phyloP scores from a whole-genome alignment of 1,139 yeast genomes.

The Insectozyma bohioensis region DNA sequence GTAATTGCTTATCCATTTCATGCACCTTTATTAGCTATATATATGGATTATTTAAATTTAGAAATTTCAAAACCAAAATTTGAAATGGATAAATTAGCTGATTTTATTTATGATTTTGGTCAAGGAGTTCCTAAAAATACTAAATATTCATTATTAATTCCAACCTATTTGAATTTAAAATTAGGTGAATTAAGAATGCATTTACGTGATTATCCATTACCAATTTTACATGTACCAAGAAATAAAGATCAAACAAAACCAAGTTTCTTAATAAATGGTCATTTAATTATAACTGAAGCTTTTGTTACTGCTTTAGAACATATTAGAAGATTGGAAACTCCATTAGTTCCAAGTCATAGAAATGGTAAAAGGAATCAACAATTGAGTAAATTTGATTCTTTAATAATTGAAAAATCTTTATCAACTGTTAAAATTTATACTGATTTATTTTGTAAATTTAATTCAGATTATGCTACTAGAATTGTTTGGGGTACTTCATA shows the following conservation, averaged over 20 bases:
- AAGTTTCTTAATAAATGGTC: constrained; percentile 41
- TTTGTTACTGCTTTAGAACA: constrained; percentile 41
- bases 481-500: constrained; percentile 86
- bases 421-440: constrained; percentile 75
- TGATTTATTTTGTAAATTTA: constrained; percentile 55
- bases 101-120: constrained; percentile 69
- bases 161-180: constrained; percentile 51
- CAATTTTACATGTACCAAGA: constrained; percentile 44
- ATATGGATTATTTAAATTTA: constrained; percentile 58
- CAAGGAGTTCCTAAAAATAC: constrained; percentile 80
- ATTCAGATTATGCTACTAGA: constrained; percentile 60
- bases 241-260: constrained; percentile 15
- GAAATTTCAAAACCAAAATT: constrained; percentile 56
- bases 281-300: constrained; percentile 49
- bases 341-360: constrained; percentile 43
- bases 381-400: constrained; percentile 41
- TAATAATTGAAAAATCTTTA: constrained; percentile 73
- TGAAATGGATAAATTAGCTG: constrained; percentile 50
- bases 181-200: constrained; percentile 55
- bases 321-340: constrained; percentile 60
- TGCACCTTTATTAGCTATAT: constrained; percentile 65
- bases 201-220: constrained; percentile 69
- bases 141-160: constrained; percentile 65
- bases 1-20: constrained; percentile 57
- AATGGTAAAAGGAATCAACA: constrained; percentile 18